These are phyloP conservation scores for Penicillium sumatraense DNA, from an alignment of 2,329 filamentous ascomycete genomes.

Conservation along the genomic window DNA sequence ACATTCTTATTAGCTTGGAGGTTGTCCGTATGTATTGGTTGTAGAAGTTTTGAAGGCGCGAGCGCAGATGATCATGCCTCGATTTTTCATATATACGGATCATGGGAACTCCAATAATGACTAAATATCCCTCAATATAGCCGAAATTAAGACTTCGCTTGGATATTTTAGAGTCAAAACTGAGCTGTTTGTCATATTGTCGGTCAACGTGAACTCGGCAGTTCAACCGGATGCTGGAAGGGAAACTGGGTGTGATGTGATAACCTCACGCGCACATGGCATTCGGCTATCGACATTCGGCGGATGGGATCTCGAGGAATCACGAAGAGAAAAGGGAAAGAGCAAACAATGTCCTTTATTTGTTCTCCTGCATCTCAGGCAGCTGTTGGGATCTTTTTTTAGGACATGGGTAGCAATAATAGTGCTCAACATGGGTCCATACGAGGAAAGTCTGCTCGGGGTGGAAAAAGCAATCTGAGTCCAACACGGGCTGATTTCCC, in stretches of 20 bases:
- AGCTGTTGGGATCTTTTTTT: background rate
- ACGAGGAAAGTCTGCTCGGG: background rate
- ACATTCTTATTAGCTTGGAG: background rate
- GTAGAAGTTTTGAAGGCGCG: background rate
- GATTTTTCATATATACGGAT: background rate
- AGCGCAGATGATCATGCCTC: background rate
- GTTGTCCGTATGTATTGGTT: background rate
- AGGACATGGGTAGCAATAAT: background rate
- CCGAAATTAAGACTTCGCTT: background rate
- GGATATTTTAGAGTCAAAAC: background rate
- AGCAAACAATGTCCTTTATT: background rate
- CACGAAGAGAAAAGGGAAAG: background rate
- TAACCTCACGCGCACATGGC: slow-evolving; percentile 1
- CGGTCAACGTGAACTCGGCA: background rate
- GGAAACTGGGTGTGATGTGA: slow-evolving; percentile 12
- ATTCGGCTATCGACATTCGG: slow-evolving; percentile 7
- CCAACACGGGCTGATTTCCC: background rate
- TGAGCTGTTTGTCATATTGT: slow-evolving; percentile 1
- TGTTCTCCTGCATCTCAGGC: background rate
- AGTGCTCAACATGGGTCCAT: background rate
- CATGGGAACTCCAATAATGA: background rate
- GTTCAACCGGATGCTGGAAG: background rate
- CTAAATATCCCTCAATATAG: too few relatives aligned
- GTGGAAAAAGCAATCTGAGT: background rate
- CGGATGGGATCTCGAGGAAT: background rate